Evolutionary conservation across 192 early-diverging fungal genomes (phyloP).

Genomic region (Podila clonocystis): DNA sequence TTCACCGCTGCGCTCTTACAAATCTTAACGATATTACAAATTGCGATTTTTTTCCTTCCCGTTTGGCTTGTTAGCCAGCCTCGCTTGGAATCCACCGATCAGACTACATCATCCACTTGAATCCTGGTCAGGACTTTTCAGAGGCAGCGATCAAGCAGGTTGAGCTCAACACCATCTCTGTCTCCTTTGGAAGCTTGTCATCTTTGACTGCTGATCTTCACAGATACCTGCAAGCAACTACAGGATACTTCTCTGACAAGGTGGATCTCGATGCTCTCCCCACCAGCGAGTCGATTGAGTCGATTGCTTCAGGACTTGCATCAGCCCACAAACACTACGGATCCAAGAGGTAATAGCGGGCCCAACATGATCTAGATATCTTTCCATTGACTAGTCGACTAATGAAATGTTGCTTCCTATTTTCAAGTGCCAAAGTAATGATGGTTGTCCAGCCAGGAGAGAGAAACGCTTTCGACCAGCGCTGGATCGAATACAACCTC

Average conservation of each 20-base stretch:
- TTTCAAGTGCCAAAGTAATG: slow-evolving; percentile 73
- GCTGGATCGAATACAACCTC: slow-evolving; percentile 86
- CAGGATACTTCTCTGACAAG: slow-evolving; percentile 54
- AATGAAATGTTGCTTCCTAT: neutral
- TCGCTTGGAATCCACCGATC: slow-evolving; percentile 90
- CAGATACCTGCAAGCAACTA: slow-evolving; percentile 58
- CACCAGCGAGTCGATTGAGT: slow-evolving; percentile 72
- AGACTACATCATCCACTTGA: slow-evolving; percentile 89
- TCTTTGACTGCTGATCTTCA: slow-evolving; percentile 81
- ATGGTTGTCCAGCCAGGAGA: slow-evolving; percentile 96
- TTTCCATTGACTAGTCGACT: no score
- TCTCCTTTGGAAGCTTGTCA: slow-evolving; percentile 90
- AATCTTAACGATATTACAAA: no score
- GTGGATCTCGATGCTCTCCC: slow-evolving; percentile 64
- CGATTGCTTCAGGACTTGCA: slow-evolving; percentile 81
- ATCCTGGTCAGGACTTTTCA: slow-evolving; percentile 51
- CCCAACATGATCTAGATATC: no score
- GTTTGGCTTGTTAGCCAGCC: slow-evolving; percentile 53
- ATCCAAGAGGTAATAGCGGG: slow-evolving; percentile 51
- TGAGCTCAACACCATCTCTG: slow-evolving; percentile 95
- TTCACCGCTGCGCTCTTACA: neutral
- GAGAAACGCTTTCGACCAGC: slow-evolving; percentile 94
- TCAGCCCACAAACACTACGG: slow-evolving; percentile 74
- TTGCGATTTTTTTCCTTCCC: neutral
- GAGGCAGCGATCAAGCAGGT: slow-evolving; percentile 86